Base-by-base conservation (phyloP, 2,329 filamentous ascomycete species). In the Claviceps paspali region DNA sequence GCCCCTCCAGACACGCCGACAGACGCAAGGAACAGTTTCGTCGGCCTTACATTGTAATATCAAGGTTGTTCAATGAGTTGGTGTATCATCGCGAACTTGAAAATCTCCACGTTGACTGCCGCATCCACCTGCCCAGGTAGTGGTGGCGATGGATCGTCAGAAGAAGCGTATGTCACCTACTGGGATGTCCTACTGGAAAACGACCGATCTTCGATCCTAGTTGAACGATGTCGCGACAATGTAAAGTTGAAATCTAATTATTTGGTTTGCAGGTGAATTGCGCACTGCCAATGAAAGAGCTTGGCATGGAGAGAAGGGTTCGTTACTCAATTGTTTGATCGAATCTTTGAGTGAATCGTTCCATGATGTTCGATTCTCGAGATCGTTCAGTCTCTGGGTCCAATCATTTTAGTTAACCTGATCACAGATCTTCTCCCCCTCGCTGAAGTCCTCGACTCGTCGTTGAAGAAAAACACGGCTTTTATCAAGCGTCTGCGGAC, bases 401-500 rank as follows among this genome's bases (percentile, higher is more conserved):
- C 19, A 29, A 26, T n/a, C n/a, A n/a, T n/a, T n/a, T n/a, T n/a
- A n/a, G n/a, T 34, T 18, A 21, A 29, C 22, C 8, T 22, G 33
- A 14, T 11, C 21, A 10, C 39, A 92, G 86, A 83, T 65, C 64
- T 92, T 44, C 85, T 92, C 52, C 62, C 74, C 38, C 77, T 91
- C 48, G 78, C 75, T 57, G 72, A 73, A 53, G 81, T 82, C 22
- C 79, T 96, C 52, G 88, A 96, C 60, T 94, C 88, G 36, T 91
- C 87, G 36, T 70, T 96, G 58, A 95, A 94, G 65, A 96, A 95
- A 67, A 96, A 96, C 52, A 96, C 88, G 4, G 86, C 87, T 47
- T 95, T 96, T 59, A 96, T 96, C 55, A 95, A 94, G 62, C 84
- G 88, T 52, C 70, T 96, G 39, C 83, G 88, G 49, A 95, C 88